Base-by-base conservation (phyloP, 2,329 filamentous ascomycete genomes). In the Aspergillus quadricinctus region DNA sequence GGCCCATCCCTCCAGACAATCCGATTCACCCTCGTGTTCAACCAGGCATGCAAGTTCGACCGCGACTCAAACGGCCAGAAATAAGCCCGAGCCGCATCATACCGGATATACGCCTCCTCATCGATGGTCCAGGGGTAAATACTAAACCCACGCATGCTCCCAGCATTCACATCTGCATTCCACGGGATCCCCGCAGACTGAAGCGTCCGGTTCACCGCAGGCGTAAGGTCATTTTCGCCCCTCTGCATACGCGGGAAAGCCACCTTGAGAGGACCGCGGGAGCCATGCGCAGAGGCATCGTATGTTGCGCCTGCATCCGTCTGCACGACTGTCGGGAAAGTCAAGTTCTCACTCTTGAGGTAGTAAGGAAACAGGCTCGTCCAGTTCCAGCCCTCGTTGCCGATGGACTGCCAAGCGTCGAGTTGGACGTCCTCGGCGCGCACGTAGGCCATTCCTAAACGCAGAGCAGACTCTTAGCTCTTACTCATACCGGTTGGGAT, bases 71-170 rank as follows among this genome's bases (percentile, higher is more conserved):
- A 63, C 1, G 78, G 77, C 53, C 70, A 78, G 60, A 79, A 81
- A 59, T 78, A 81, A 4, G 78, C 76, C 17, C 77, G 68, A 3
- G 76, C 78, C 37, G 79, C 76, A 65, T 81, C 78, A 55, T 76
- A 72, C 10, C 78, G 72, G 10, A 76, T 66, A 57, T 74, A 67
- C 17, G 66, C 64, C 1, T 66, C 64, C 1, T 65, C 57, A 56
- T 80, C 69, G 17, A 79, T 54, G 1, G 76, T 81, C 60, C 69
- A 71, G 1, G 78, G 75, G 64, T 71, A 78, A 2, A 75, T 57
- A 17, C 67, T 66, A 57, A 76, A 79, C 9, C 79, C 79, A n/a
- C 71, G 60, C 74, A 80, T 74, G 11, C 63, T 54, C 4, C 79
- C 78, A 11, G 67, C 69, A 60, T 80, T 79, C 1, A 72, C 56